Base-by-base conservation (phyloP, 2,329 filamentous ascomycete genomes). In the Corinectria fuckeliana region DNA sequence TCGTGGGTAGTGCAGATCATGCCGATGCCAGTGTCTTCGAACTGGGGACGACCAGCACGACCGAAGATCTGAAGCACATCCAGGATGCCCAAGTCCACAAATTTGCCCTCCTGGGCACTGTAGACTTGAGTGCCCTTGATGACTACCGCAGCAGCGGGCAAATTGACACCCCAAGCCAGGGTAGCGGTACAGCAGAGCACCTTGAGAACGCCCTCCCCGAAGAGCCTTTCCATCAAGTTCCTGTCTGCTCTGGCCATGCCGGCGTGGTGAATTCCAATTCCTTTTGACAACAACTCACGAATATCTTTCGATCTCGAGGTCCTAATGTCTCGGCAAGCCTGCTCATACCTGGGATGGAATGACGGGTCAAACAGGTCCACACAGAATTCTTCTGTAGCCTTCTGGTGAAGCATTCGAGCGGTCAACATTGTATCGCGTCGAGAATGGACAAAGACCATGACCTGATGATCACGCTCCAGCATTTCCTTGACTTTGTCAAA, bases 381-480 rank as follows among this genome's bases (percentile, higher is more conserved):
- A 63, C 90, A 92, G 41, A 87, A 85, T 36, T 96, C 84, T 30
- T 98, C 93, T 2, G 88, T 81, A 1, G 95, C 95, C 80, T 95
- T 93, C 68, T 97, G 89, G 62, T 91, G 88, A 23, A 99, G 80
- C 80, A 90, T 92, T 65, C 91, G 90, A 44, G 95, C 93, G 1
- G 94, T 96, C 62, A 90, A 85, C 66, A 96, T 87, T 0, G 96
- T 99, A 69, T 99, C 96, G 73, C 96, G 93, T 23, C 95, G 86
- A 1, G 94, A 97, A 75, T 99, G 96, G 10, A 99, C 96, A 75
- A 99, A 99, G 0, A 99, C 94, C 96, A 99, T 99, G 66, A 99
- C 86, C 75, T 99, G 95, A 71, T 99, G 95, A n/a, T 91, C 93
- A 58, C 83, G 81, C 72, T 93, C 87, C 3, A 99, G 82, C 93